These are phyloP conservation scores for Davidsoniella australis DNA, from an alignment of 2,329 filamentous ascomycete species.

Conservation along the genomic window DNA sequence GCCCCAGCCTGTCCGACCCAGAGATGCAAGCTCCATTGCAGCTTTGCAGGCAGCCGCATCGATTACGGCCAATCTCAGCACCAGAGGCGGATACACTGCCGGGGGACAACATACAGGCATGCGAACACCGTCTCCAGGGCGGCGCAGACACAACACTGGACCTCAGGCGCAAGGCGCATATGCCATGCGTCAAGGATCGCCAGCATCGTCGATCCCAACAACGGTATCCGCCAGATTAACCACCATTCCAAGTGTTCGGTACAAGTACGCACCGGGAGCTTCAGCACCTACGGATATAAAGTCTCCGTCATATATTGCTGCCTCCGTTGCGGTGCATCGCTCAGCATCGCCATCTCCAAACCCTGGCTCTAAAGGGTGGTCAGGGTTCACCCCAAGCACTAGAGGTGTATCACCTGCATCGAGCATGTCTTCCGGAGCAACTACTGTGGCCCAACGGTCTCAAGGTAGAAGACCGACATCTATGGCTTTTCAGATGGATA, in stretches of 20 bases:
- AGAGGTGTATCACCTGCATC: slow-evolving; percentile 13
- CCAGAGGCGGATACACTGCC: background rate
- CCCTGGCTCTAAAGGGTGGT: background rate
- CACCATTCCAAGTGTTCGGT: slow-evolving; percentile 1
- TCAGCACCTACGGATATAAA: background rate
- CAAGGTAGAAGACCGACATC: slow-evolving; percentile 18
- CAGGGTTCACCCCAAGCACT: background rate
- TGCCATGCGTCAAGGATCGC: background rate
- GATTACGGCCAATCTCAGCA: background rate
- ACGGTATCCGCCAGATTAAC: background rate
- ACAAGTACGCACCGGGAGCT: slow-evolving; percentile 3
- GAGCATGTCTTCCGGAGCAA: slow-evolving; percentile 13
- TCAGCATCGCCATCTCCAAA: slow-evolving; percentile 2
- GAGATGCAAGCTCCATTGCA: slow-evolving; percentile 1
- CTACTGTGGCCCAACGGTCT: no score
- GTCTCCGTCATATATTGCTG: slow-evolving; percentile 23
- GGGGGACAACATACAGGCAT: no score
- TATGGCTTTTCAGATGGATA: slow-evolving; percentile 15
- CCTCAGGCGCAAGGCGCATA: background rate
- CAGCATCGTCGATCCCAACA: slow-evolving; percentile 2
- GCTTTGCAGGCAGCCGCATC: slow-evolving; percentile 2
- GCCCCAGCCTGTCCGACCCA: background rate
- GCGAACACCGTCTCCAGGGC: no score
- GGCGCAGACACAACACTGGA: no score
- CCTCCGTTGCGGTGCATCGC: slow-evolving; percentile 34